phyloP scores from a whole-genome alignment of 495 filamentous ascomycete genomes.

The Penicillium desertorum region DNA sequence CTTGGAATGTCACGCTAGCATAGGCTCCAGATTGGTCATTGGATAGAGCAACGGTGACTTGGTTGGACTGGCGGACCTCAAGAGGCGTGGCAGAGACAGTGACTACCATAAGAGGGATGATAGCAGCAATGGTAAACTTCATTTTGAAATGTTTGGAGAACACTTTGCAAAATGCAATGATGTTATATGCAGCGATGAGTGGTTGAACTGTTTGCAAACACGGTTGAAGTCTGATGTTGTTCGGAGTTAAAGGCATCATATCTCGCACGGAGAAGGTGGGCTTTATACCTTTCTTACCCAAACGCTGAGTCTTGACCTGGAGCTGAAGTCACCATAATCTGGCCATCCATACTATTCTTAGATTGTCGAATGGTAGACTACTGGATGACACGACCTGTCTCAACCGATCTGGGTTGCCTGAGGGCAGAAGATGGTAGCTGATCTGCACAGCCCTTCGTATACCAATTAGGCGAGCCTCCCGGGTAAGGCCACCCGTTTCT shows the following conservation, averaged over 20 bases:
- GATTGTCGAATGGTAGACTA: not conserved
- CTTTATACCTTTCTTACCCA: not conserved
- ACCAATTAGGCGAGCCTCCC: not conserved
- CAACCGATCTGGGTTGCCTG: too few species aligned
- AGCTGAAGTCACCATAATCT: too few species aligned
- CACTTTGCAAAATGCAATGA: not conserved
- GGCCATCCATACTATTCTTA: not conserved
- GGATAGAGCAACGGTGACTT: slow-evolving; percentile 23
- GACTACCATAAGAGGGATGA: slow-evolving; percentile 20
- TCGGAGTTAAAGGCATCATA: not conserved
- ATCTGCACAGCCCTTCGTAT: slow-evolving; percentile 1
- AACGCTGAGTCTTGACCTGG: not conserved
- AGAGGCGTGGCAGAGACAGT: slow-evolving; percentile 17
- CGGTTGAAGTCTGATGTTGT: not conserved
- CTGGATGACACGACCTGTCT: not conserved
- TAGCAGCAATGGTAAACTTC: slow-evolving; percentile 21
- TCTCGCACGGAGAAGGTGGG: not conserved
- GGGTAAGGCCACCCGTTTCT: not conserved
- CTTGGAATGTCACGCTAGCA: slow-evolving; percentile 17
- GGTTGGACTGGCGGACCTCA: slow-evolving; percentile 13
- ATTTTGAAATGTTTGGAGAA: slow-evolving; percentile 17
- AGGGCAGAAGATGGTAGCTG: not conserved
- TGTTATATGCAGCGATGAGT: not conserved
- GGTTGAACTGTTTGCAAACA: not conserved
- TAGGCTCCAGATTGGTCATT: slow-evolving; percentile 30